Evolutionary conservation across 768 basidiomycete species (phyloP).

Genomic region (Asterophora parasitica): DNA sequence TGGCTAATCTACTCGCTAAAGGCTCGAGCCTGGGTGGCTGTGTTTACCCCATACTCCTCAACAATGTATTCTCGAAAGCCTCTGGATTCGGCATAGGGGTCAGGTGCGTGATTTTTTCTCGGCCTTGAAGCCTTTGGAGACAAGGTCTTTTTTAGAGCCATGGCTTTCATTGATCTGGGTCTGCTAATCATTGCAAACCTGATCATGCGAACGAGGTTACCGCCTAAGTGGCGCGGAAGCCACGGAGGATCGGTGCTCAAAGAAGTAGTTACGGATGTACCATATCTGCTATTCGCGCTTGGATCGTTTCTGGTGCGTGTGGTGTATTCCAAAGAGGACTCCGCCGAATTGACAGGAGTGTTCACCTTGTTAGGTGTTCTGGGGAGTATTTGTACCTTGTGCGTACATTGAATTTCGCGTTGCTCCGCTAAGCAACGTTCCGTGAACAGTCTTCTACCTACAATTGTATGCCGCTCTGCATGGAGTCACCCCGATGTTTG

Average conservation of each 20-base stretch:
- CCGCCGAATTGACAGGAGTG: slow-evolving; percentile 1
- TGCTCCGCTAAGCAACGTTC: not conserved
- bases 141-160: slow-evolving; percentile 27
- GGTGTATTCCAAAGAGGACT: not conserved
- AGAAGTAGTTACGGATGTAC: slow-evolving; percentile 34
- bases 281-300: slow-evolving; percentile 37
- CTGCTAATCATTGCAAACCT: slow-evolving; percentile 39
- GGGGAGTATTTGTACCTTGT: slow-evolving; percentile 51
- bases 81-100: slow-evolving; percentile 40
- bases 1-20: slow-evolving; percentile 10
- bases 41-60: slow-evolving; percentile 48
- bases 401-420: slow-evolving; percentile 14
- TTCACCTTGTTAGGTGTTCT: slow-evolving; percentile 31
- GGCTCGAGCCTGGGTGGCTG: slow-evolving; percentile 47
- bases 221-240: slow-evolving; percentile 20
- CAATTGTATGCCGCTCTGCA: slow-evolving; percentile 42
- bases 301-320: slow-evolving; percentile 34
- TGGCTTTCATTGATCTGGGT: slow-evolving; percentile 41
- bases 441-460: slow-evolving; percentile 42
- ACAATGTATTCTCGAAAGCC: slow-evolving; percentile 35
- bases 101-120: slow-evolving; percentile 27
- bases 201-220: slow-evolving; percentile 39
- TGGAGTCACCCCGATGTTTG: slow-evolving; percentile 32
- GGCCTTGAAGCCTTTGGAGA: slow-evolving; percentile 20
- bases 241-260: slow-evolving; percentile 22